Base-by-base conservation (phyloP, 2,329 filamentous ascomycete species). In the Arthroderma uncinatum region DNA sequence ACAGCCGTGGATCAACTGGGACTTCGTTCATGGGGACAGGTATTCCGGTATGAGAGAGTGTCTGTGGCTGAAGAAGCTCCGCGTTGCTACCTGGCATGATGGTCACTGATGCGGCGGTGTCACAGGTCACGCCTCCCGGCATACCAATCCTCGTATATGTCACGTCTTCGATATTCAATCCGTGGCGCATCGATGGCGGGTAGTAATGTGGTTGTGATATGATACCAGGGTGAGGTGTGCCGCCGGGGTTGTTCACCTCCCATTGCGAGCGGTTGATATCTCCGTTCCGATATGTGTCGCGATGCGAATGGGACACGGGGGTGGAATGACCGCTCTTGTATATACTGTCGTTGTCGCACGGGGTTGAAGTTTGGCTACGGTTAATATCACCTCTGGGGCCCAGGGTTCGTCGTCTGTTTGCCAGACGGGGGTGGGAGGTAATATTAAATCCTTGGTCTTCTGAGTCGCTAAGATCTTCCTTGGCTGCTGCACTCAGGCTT, bases 161-260 rank as follows among this genome's bases (percentile, higher is more conserved):
- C 47, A 78, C 64, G 55, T 78, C 74, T 60, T 77, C 72, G 37
- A 55, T 44, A 36, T 70, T 69, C 2, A 68, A 62, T 9, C 65
- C 63, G 44, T 73, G 74, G 50, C 76, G 74, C 37, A 77, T 65
- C 2, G 70, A 69, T n/a, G 73, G 72, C 57, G 80, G 76, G 62
- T 79, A 78, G 64, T 80, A 81, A 48, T 79, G 76, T 33, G 74
- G 73, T 57, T 73, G 73, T 53, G 70, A 70, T 62, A 79, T 75
- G 33, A 74, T 73, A 58, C 72, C 67, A 19, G 78, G 76, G 55
- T 76, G 64, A 2, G 74, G 72, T 57, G 73, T 72, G n/a, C n/a
- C n/a, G 23, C 77, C 76, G 42, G 79, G 78, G 62, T 81, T 79
- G 39, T 70, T 74, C 53, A 73, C 71, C 53, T 79, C 74, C 73